Percentiles rank a stretch among this genome's conserved stretches.
These are phyloP conservation scores for Stephanodiscus triporus DNA, from an alignment of 108 stramenopile genomes.

Conservation along the genomic window DNA sequence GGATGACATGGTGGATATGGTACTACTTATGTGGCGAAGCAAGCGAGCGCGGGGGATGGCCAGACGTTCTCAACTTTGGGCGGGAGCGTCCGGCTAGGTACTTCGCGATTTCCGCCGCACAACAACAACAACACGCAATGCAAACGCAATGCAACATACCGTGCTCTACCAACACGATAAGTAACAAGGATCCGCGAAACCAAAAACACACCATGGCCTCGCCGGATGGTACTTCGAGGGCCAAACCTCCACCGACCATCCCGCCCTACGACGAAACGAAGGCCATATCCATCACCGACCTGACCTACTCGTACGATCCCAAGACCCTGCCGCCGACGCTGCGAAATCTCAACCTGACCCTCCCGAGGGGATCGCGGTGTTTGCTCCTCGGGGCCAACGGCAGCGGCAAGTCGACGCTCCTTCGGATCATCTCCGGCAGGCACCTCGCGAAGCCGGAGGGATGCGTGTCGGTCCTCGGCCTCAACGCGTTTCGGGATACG, in stretches of 20 bases:
- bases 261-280: constrained; percentile 65
- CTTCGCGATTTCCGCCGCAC: no score
- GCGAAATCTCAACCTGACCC: constrained; percentile 59
- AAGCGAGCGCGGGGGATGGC: no score
- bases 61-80: no score
- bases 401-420: constrained; percentile 91
- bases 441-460: constrained; percentile 82
- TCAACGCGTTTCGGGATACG: constrained; percentile 95
- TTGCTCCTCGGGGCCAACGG: constrained; percentile 93
- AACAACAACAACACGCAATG: no score
- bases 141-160: no score
- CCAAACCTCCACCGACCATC: constrained; percentile 72
- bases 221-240: neutral
- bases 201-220: no score
- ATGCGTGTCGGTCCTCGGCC: constrained; percentile 81
- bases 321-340: constrained; percentile 56
- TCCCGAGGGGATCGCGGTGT: constrained; percentile 79
- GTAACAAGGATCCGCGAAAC: no score
- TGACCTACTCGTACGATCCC: constrained; percentile 75
- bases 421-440: constrained; percentile 90
- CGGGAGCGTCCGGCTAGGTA: no score
- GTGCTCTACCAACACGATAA: no score
- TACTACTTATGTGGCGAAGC: neutral
- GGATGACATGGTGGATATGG: neutral
- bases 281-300: constrained; percentile 69